These are phyloP conservation scores for Ceriops zippeliana DNA, from an alignment of 345 rosid species.

Conservation along the genomic window DNA sequence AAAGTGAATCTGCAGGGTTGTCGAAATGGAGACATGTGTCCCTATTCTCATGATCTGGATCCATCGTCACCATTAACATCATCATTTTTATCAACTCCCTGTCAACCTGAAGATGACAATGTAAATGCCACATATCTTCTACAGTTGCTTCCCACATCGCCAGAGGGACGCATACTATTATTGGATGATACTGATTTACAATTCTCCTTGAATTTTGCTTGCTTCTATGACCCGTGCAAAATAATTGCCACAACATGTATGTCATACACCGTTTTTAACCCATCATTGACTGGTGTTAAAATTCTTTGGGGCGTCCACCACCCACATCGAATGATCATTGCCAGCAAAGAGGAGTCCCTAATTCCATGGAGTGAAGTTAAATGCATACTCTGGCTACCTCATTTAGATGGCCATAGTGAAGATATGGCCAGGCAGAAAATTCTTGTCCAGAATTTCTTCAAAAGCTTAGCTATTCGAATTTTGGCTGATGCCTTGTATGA, in stretches of 20 bases:
- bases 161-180: constrained; percentile 56
- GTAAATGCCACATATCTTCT: constrained; percentile 43
- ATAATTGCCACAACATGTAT: constrained; percentile 57
- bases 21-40: constrained; percentile 67
- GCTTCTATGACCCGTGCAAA: constrained; percentile 44
- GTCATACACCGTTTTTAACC: constrained; percentile 41
- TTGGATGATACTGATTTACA: constrained; percentile 62
- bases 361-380: constrained; percentile 70
- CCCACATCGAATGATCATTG: constrained; percentile 62
- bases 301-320: constrained; percentile 66
- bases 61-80: constrained; percentile 20
- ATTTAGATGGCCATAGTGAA: constrained; percentile 43
- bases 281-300: constrained; percentile 41
- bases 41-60: constrained; percentile 56
- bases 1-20: constrained; percentile 63
- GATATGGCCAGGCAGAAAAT: constrained; percentile 48
- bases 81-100: constrained; percentile 26
- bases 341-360: constrained; percentile 36
- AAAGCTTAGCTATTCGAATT: constrained; percentile 65
- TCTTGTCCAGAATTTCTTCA: constrained; percentile 59
- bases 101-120: constrained; percentile 55
- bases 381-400: constrained; percentile 68
- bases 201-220: constrained; percentile 59
- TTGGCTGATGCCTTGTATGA: constrained; percentile 50
- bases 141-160: constrained; percentile 44